Percentiles rank a stretch among this genome's conserved stretches.
phyloP scores from a whole-genome alignment of 2,329 filamentous ascomycete genomes.

The Orbilia javanica region DNA sequence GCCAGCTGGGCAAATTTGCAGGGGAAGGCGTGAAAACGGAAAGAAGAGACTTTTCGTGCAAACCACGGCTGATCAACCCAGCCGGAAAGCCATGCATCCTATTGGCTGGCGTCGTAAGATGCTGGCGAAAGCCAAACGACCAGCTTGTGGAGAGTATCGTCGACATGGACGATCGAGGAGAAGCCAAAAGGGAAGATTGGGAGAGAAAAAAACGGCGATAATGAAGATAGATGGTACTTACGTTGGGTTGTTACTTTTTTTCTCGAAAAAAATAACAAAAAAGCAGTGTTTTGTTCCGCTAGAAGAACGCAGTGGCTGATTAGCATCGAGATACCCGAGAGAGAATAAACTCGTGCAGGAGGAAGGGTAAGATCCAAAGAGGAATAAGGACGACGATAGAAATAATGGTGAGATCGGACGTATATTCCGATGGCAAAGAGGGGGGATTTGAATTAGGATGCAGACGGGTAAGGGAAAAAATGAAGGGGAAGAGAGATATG shows the following conservation, averaged over 20 bases:
- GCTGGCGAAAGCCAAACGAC: slow-evolving; percentile 46
- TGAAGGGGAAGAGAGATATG: slow-evolving; percentile 8
- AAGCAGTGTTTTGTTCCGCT: slow-evolving; percentile 10
- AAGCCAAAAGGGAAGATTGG: neutral
- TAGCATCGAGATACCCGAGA: slow-evolving; percentile 42
- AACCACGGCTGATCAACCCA: slow-evolving; percentile 56
- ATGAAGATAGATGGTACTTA: slow-evolving; percentile 36
- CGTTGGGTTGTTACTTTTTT: slow-evolving; percentile 53
- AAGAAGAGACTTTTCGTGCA: slow-evolving; percentile 58
- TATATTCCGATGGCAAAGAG: neutral
- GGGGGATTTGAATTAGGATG: neutral
- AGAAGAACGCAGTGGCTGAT: slow-evolving; percentile 31
- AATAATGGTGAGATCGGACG: neutral
- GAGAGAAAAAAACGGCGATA: neutral
- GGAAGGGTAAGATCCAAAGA: slow-evolving; percentile 12
- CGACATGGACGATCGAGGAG: neutral
- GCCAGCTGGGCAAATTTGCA: slow-evolving; percentile 58
- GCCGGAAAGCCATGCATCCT: slow-evolving; percentile 51
- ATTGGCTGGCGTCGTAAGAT: slow-evolving; percentile 40
- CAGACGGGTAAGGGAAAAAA: neutral
- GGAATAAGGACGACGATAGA: slow-evolving; percentile 5
- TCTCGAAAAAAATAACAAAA: slow-evolving; percentile 51
- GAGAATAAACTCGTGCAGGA: slow-evolving; percentile 21
- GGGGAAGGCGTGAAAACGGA: slow-evolving; percentile 58
- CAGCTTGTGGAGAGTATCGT: slow-evolving; percentile 43